A percentile compares a stretch with the other conserved stretches of the same genome.
Conservation (phyloP, 2,329 filamentous ascomycete genomes). For the Trichoderma semiorbis region DNA sequence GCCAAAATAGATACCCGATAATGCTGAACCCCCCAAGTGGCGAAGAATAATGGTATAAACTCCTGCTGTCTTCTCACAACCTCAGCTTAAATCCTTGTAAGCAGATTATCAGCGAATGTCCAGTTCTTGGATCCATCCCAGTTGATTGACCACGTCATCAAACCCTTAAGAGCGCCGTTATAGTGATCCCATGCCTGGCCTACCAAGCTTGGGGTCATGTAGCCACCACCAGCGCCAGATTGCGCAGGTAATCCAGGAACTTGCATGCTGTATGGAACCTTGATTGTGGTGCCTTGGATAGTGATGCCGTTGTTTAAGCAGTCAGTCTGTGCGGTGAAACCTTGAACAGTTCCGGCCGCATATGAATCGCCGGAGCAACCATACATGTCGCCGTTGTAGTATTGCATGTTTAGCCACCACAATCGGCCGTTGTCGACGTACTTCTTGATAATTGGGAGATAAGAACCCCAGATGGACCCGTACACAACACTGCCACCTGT, state of each 20-base stretch:
- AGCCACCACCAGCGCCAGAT: slow-evolving; percentile 32
- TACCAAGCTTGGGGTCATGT: slow-evolving; percentile 32
- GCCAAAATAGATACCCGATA: not conserved
- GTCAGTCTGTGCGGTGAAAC: slow-evolving; percentile 36
- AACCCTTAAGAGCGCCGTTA: slow-evolving; percentile 31
- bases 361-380: slow-evolving; percentile 34
- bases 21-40: not conserved
- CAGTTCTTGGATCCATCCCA: slow-evolving; percentile 35
- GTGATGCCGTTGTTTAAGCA: slow-evolving; percentile 33
- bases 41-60: not conserved
- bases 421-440: slow-evolving; percentile 35
- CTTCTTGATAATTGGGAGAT: slow-evolving; percentile 37
- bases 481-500: slow-evolving; percentile 32
- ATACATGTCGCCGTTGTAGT: slow-evolving; percentile 39
- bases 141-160: slow-evolving; percentile 39
- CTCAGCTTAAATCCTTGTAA: slow-evolving; percentile 18
- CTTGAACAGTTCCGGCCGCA: slow-evolving; percentile 30
- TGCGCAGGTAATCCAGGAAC: slow-evolving; percentile 36
- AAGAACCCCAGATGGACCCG: slow-evolving; percentile 36
- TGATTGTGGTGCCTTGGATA: slow-evolving; percentile 32
- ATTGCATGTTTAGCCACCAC: slow-evolving; percentile 39
- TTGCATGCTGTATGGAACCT: slow-evolving; percentile 34
- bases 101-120: slow-evolving; percentile 34
- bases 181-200: slow-evolving; percentile 32
- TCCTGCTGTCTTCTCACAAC: not conserved